Conservation (phyloP, 2,329 filamentous ascomycete species). For the Trichoderma sp. region DNA sequence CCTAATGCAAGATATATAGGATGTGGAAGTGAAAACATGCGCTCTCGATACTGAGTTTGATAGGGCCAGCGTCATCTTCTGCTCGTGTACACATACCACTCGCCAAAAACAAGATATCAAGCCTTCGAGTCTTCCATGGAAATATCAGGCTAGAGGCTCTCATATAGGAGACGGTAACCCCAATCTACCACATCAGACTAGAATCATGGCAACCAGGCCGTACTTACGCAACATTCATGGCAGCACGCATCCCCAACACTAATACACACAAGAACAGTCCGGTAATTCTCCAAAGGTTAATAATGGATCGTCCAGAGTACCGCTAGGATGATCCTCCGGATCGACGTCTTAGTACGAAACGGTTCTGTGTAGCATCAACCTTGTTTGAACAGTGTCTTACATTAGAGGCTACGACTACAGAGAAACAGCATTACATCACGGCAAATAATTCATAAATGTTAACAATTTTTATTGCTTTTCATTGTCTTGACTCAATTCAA, state of each 20-base stretch:
- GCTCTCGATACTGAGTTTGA: not conserved
- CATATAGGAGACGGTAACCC: not conserved
- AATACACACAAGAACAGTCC: not conserved
- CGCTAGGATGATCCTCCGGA: not conserved
- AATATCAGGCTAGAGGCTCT: no score
- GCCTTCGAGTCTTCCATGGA: no score
- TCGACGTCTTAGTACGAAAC: not conserved
- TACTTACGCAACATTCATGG: no score
- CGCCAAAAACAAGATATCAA: not conserved
- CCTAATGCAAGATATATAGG: no score
- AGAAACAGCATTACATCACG: not conserved
- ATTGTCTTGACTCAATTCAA: constrained; percentile 31
- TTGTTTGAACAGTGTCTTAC: not conserved
- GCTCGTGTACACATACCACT: not conserved
- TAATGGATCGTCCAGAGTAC: not conserved
- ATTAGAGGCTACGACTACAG: not conserved
- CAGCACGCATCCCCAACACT: not conserved
- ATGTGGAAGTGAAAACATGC: not conserved
- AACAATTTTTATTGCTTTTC: constrained; percentile 20
- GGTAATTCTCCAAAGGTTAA: not conserved
- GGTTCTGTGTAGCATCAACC: not conserved
- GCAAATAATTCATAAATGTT: not conserved
- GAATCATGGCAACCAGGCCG: not conserved
- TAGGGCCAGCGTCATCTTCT: not conserved
- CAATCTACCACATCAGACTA: not conserved